Conservation (phyloP, 352 stramenopile species). For the Globisporangium emineosum region DNA sequence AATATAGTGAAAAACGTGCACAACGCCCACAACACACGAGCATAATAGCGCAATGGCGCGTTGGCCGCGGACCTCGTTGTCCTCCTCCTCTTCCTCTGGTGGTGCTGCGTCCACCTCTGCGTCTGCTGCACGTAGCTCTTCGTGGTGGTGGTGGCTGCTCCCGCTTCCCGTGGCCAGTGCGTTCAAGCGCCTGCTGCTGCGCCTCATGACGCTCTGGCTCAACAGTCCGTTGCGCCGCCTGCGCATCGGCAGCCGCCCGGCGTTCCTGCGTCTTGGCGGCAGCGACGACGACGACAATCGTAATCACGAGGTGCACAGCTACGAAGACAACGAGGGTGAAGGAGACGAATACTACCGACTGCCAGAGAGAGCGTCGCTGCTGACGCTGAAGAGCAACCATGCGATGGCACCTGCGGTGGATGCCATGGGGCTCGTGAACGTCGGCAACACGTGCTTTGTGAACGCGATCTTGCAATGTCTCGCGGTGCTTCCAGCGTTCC, state of each 20-base stretch:
- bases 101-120: background rate
- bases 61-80: slow-evolving; percentile 2
- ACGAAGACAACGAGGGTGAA: slow-evolving; percentile 4
- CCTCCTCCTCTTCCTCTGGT: background rate
- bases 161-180: slow-evolving; percentile 6
- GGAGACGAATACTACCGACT: background rate
- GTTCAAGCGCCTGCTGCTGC: slow-evolving; percentile 15
- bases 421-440: slow-evolving; percentile 54
- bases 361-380: background rate
- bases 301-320: background rate
- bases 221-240: slow-evolving; percentile 15
- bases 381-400: background rate
- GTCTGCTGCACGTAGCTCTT: background rate
- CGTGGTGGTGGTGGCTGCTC: slow-evolving; percentile 15
- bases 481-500: slow-evolving; percentile 38
- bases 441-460: slow-evolving; percentile 74
- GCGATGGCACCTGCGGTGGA: background rate
- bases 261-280: slow-evolving; percentile 3
- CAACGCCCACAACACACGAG: background rate
- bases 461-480: slow-evolving; percentile 77
- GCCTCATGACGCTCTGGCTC: slow-evolving; percentile 18
- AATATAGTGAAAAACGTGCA: background rate
- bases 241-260: background rate
- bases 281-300: background rate
- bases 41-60: slow-evolving; percentile 2